phyloP scores from a whole-genome alignment of 768 basidiomycete species.

The Termitomyces sp. region DNA sequence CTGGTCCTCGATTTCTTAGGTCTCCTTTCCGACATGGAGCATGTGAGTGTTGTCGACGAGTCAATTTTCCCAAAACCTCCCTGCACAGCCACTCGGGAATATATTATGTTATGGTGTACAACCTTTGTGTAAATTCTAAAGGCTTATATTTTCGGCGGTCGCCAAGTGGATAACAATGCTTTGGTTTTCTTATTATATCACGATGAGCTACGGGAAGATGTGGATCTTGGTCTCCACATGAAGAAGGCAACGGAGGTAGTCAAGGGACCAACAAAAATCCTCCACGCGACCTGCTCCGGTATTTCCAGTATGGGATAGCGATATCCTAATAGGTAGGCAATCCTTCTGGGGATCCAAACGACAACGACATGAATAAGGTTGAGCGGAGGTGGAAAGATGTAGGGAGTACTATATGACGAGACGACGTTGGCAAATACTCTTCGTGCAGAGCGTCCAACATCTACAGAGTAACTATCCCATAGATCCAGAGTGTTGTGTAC shows the following conservation, averaged over 20 bases:
- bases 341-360: slow-evolving; percentile 17
- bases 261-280: slow-evolving; percentile 36
- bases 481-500: slow-evolving; percentile 5
- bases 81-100: too few species aligned
- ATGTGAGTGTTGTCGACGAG: not conserved
- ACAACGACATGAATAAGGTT: slow-evolving; percentile 35
- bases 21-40: slow-evolving; percentile 8
- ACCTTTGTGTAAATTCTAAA: too few species aligned
- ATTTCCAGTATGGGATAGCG: slow-evolving; percentile 9
- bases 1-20: slow-evolving; percentile 12
- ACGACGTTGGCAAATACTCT: slow-evolving; percentile 33
- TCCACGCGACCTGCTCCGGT: slow-evolving; percentile 37
- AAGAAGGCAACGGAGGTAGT: slow-evolving; percentile 20
- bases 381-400: slow-evolving; percentile 49
- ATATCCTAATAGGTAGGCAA: slow-evolving; percentile 17
- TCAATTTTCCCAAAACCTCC: too few species aligned
- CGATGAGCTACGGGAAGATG: not conserved
- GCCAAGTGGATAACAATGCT: not conserved
- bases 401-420: slow-evolving; percentile 28
- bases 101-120: too few species aligned
- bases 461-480: slow-evolving; percentile 49
- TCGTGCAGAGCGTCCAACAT: slow-evolving; percentile 42
- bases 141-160: too few species aligned
- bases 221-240: slow-evolving; percentile 2
- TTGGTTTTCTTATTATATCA: too few species aligned